Percentiles rank a stretch among this genome's conserved stretches.
Evolutionary conservation across 2,329 filamentous ascomycete species (phyloP).

Genomic region (Teratosphaeria pseudoeucalypti): DNA sequence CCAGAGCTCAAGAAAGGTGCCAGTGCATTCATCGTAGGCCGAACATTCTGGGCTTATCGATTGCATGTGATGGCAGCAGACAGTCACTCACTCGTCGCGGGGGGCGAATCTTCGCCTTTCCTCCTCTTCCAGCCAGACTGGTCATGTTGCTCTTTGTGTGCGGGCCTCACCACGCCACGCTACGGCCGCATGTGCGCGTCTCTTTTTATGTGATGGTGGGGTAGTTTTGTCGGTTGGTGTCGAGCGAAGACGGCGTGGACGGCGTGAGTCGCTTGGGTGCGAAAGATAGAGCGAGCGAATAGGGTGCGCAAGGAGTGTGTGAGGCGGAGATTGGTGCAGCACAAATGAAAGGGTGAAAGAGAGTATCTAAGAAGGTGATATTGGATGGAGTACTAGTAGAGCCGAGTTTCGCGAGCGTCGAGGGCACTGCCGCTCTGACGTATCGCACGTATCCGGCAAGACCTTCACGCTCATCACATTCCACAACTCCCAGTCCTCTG

Average conservation of each 20-base stretch:
- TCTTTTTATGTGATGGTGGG: constrained; percentile 1
- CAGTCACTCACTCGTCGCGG: constrained; percentile 52
- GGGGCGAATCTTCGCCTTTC: constrained; percentile 52
- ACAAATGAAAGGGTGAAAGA: not conserved
- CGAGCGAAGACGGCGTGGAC: not conserved
- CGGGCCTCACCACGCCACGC: not conserved
- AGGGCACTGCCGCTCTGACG: not conserved
- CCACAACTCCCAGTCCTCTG: not conserved
- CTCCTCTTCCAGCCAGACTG: constrained; percentile 43
- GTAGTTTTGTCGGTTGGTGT: not conserved
- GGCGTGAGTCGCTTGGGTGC: not conserved
- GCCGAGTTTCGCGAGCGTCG: not conserved
- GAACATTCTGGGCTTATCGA: not conserved
- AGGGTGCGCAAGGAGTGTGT: not conserved
- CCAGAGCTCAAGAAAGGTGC: not conserved
- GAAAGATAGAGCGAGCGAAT: not conserved
- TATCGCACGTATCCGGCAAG: not conserved
- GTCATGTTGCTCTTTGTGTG: constrained; percentile 10
- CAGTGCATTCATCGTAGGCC: too few species aligned
- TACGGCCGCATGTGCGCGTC: not conserved
- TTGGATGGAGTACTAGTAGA: not conserved
- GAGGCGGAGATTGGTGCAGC: not conserved
- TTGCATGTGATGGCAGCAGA: constrained; percentile 12
- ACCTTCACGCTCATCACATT: not conserved
- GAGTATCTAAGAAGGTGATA: not conserved